Evolutionary conservation across 2,329 filamentous ascomycete species (phyloP), one percentile per base, ranked within the genome.

Genomic region (Grosmannia clavigera): DNA sequence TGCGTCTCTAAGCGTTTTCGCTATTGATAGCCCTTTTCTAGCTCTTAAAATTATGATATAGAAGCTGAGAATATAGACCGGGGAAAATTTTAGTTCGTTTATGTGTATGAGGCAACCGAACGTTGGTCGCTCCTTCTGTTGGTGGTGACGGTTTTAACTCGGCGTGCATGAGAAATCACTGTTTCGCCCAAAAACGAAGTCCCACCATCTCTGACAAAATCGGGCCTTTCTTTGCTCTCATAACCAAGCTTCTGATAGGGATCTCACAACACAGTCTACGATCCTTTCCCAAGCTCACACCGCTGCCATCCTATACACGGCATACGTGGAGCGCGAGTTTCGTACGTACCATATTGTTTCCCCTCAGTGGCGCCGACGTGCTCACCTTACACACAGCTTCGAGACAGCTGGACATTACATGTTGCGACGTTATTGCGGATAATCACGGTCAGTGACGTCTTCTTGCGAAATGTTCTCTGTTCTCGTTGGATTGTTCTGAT

Each of bases 341-440:
- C 68, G 73, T 74, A 56, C 65, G 74, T 66, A 19, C 38, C 14
- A 40, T 16, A 14, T 55, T 58, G 10, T 40, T 12, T 14, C 29
- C 29, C 22, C 22, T 12, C 16, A n/a, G 6, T n/a, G 43, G 3
- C 19, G 43, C 2, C 3, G 43, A 46, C 7, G 14, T 46, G 43
- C 43, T 46, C 16, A 46, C 43, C 43, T 5, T 1, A 46, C 19
- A 5, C 3, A n/a, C 31, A 76, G 73, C 71, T 10, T 52, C 63
- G 33, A 67, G 78, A 51, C 74, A 73, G 48, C 68, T 83, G 5
- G 79, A 82, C 63, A 70, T 84, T 52, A 85, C 82, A 1, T 81
- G 76, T 60, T 84, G 81, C 66, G 81, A 85, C 66, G 64, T 72
- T 53, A 73, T 81, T 33, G 68, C 75, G 14, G 74, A 73, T 22